Evolutionary conservation across 2,329 filamentous ascomycete genomes (phyloP).

Genomic region (Colletotrichum tamarilloi): DNA sequence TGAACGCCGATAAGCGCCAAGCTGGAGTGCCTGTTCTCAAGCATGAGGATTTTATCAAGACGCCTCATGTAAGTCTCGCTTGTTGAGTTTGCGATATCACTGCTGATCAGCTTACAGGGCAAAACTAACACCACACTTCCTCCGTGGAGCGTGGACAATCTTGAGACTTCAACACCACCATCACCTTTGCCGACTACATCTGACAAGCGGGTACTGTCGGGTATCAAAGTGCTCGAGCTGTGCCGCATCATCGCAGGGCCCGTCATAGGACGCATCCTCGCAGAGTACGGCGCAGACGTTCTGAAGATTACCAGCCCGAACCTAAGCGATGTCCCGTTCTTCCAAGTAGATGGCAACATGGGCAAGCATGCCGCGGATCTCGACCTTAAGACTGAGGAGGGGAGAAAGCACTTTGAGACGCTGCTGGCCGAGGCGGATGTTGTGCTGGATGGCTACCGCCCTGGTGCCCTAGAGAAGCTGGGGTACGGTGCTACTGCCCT

Average conservation of each 20-base stretch:
- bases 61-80: conserved; percentile 51
- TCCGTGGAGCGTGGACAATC: conserved; percentile 60
- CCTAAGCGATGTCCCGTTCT: conserved; percentile 78
- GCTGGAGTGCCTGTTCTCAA: conserved; percentile 71
- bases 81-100: rapidly evolving
- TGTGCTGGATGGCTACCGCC: conserved; percentile 75
- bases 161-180: conserved; percentile 63
- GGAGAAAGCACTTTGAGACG: conserved; percentile 65
- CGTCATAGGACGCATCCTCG: conserved; percentile 76
- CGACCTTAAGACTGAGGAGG: conserved; percentile 67
- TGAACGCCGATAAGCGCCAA: conserved; percentile 67
- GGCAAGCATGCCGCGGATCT: conserved; percentile 76
- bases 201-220: conserved; percentile 55
- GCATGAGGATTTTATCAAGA: conserved; percentile 68
- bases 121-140: conserved; percentile 51
- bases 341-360: conserved; percentile 78
- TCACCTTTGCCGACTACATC: conserved; percentile 47
- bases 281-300: conserved; percentile 81
- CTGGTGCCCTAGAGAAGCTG: conserved; percentile 70
- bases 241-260: conserved; percentile 82
- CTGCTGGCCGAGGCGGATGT: conserved; percentile 73
- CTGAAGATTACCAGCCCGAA: conserved; percentile 76
- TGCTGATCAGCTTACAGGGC: conserved; percentile 54
- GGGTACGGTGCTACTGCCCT: conserved; percentile 72
- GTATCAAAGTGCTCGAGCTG: conserved; percentile 79